Base-by-base conservation (phyloP, 768 basidiomycete species). In the Rhizopogon sp. region DNA sequence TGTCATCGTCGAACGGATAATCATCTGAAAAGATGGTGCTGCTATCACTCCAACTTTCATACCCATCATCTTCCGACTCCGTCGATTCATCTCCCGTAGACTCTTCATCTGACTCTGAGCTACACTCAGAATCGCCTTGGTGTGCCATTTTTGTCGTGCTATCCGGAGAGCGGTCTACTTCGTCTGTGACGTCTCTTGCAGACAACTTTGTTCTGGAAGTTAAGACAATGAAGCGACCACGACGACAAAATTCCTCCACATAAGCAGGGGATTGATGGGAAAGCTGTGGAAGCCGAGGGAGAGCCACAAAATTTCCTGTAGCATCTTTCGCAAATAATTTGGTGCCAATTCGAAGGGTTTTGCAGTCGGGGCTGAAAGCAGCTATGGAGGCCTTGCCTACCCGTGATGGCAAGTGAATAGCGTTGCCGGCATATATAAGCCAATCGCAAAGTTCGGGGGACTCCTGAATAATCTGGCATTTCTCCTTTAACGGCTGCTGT, bases 11-110 rank as follows among this genome's bases (percentile, higher is more conserved):
- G 17, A 58, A 43, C 9, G 20, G 16, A 22, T 28, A 20, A 13
- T 16, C 50, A 0, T 54, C 55, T 2, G 56, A 57, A 43, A 52
- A 14, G 16, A 58, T 56, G 1, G 57, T 59, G 5, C 61, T 58
- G 11, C 61, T 39, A 22, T 64, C 61, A 52, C 63, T 64, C 63
- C 63, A 64, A 17, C 57, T 56, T 41, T 64, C 63, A 39, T 62
- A 60, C 13, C 52, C 56, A 20, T 33, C 59, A 14, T 40, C 55
- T 6, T 56, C 44, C 16, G 39, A 40, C 16, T 40, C 39, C 10
- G 41, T 29, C 6, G 52, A 54, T 10, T 52, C 55, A 11, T 53
- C 42, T 17, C 3, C 7, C 2, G n/a, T 17, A n/a, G 39, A 40
- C 39, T 17, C 39, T 3, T 40, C 39, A 40, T 40, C 39, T n/a